phyloP scores from a whole-genome alignment of 768 basidiomycete species.

The Cubamyces sp. region DNA sequence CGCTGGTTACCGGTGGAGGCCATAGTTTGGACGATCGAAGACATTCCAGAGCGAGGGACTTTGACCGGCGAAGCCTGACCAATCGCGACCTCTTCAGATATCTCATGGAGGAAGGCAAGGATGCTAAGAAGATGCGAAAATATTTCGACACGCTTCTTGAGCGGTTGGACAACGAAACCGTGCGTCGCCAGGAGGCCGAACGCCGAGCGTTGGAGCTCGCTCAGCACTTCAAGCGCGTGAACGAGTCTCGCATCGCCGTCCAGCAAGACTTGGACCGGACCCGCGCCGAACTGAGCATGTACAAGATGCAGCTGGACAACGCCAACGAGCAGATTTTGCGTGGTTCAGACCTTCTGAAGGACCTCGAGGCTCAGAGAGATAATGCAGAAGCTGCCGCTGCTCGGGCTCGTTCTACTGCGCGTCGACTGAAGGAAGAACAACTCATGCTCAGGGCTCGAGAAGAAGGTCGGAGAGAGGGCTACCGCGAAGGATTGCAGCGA shows the following conservation, averaged over 20 bases:
- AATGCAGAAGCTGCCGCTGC: conserved; percentile 52
- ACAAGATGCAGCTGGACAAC: conserved; percentile 49
- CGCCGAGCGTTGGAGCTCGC: conserved; percentile 51
- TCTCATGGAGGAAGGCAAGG: conserved; percentile 30
- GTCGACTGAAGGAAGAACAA: conserved; percentile 47
- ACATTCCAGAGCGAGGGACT: conserved; percentile 20
- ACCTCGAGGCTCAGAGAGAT: conserved; percentile 45
- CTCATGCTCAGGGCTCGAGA: conserved; percentile 46
- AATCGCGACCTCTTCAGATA: conserved; percentile 31
- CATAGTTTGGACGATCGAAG: conserved; percentile 21
- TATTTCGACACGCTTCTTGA: conserved; percentile 36
- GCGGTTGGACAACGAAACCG: conserved; percentile 44
- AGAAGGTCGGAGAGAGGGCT: conserved; percentile 47
- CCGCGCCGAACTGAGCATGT: conserved; percentile 48
- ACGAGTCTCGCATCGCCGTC: conserved; percentile 42
- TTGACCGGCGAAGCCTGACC: conserved; percentile 26
- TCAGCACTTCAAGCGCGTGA: conserved; percentile 43
- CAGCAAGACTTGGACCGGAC: conserved; percentile 44
- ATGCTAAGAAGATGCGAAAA: conserved; percentile 33
- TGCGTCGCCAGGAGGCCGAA: conserved; percentile 49
- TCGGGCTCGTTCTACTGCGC: conserved; percentile 47
- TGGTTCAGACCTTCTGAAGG: conserved; percentile 47
- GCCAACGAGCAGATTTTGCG: conserved; percentile 49
- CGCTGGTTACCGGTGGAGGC: conserved; percentile 14
- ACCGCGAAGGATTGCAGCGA: conserved; percentile 43